Evolutionary conservation across 306 rosid genomes (phyloP), one percentile per base, ranked within the genome.

Genomic region (Corylus avellana): DNA sequence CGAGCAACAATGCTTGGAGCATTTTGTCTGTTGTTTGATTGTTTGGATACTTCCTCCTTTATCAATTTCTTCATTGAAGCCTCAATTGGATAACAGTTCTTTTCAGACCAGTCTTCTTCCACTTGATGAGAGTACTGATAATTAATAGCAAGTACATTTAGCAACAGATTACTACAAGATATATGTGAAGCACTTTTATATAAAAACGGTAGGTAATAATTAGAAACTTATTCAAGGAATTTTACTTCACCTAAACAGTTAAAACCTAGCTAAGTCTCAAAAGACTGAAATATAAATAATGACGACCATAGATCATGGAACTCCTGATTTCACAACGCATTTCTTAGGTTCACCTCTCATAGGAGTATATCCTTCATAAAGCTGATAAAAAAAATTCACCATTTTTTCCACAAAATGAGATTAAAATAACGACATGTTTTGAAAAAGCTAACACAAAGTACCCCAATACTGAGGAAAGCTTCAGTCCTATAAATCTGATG

Each of bases 1-100:
- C 98, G 91, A 56, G 99, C 99, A 79, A 96, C 99, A 81, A 96
- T 85, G 86, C 90, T 96, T 68, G 98, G 98, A 35, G 88, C 90
- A 85, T 86, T 88, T 64, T 84, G 87, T 75, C 84, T 90, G 64
- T 87, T 67, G 59, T 82, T 90, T 59, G 97, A 72, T 75, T 64
- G 81, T 70, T 86, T 87, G 68, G 96, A 90, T 59, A 91, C 85
- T 85, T 96, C 99, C 80, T 87, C 93, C 73, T 87, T 90, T 56
- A 96, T 96, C 85, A 93, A 79, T 78, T 93, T 93, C 89, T 91
- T 90, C 96, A 93, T 90, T 57, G 99, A 91, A 86, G 90, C 89
- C 78, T 82, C 84, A 69, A 84, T 80, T 85, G 92, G 85, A 77
- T 82, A 77, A 22, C 72, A 63, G 73, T 73, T 88, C 78, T 83